These are phyloP conservation scores for Yamadazyma atlantica DNA, from an alignment of 1,139 yeast species.

Conservation along the genomic window DNA sequence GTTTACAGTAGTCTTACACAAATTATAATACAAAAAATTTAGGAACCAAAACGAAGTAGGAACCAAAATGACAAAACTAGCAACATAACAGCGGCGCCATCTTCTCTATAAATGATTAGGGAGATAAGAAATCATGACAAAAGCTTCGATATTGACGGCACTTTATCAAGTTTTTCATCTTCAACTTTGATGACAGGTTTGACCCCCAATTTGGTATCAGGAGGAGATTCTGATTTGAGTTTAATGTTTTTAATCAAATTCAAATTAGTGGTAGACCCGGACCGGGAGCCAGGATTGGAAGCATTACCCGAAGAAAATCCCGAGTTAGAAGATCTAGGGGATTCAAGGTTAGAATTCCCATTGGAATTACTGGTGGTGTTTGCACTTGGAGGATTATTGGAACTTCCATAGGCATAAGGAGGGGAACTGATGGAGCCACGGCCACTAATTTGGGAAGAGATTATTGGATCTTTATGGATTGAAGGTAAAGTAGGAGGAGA, in stretches of 20 bases:
- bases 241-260: slow-evolving; percentile 10
- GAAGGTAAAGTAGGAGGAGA: slow-evolving; percentile 2
- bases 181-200: slow-evolving; percentile 24
- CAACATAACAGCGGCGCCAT: too few relatives aligned
- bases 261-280: slow-evolving; percentile 7
- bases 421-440: background rate
- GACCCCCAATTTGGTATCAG: slow-evolving; percentile 12
- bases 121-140: slow-evolving; percentile 18
- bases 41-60: background rate
- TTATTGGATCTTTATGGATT: background rate
- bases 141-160: slow-evolving; percentile 33
- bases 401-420: background rate
- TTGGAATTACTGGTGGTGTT: background rate
- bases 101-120: background rate
- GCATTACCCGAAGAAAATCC: background rate
- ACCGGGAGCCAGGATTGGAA: background rate
- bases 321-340: background rate
- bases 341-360: background rate
- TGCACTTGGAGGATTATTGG: background rate
- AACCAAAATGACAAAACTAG: background rate
- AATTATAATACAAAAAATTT: slow-evolving; percentile 1
- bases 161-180: slow-evolving; percentile 18
- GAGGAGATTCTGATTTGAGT: slow-evolving; percentile 15
- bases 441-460: background rate
- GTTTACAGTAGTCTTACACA: slow-evolving; percentile 2